A percentile compares a stretch with the other conserved stretches of the same genome.
Evolutionary conservation across 331 rosid species (phyloP).

Genomic region (Dryas integrifolia): DNA sequence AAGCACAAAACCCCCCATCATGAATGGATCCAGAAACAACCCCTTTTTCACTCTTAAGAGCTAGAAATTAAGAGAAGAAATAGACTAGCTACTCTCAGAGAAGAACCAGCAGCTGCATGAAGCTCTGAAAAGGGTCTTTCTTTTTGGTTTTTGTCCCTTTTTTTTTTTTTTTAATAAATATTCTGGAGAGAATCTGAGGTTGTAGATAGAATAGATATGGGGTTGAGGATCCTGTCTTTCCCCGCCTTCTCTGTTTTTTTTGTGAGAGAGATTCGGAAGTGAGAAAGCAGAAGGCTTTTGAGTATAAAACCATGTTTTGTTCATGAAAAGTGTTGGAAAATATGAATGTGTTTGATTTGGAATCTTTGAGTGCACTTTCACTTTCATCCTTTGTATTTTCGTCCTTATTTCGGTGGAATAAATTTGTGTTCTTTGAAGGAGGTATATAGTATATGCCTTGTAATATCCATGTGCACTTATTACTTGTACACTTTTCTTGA

Average conservation of each 20-base stretch:
- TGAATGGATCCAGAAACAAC: slow-evolving; percentile 8
- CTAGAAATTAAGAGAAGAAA: background rate
- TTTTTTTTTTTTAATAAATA: background rate
- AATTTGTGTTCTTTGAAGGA: background rate
- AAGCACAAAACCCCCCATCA: no score
- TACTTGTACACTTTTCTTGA: background rate
- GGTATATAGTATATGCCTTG: slow-evolving; percentile 6
- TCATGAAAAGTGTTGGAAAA: slow-evolving; percentile 11
- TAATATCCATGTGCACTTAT: background rate
- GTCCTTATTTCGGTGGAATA: background rate
- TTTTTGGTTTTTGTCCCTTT: background rate
- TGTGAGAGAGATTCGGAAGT: slow-evolving; percentile 28
- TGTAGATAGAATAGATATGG: slow-evolving; percentile 23
- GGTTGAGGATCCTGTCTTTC: slow-evolving; percentile 31
- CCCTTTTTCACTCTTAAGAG: slow-evolving; percentile 1
- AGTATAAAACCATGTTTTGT: slow-evolving; percentile 16
- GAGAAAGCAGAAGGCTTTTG: slow-evolving; percentile 26
- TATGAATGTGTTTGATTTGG: slow-evolving; percentile 13
- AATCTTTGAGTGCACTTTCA: background rate
- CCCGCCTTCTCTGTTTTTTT: slow-evolving; percentile 24
- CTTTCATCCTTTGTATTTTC: background rate
- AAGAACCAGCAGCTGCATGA: background rate
- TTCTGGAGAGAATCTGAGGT: slow-evolving; percentile 13
- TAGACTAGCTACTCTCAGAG: background rate
- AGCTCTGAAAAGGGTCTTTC: slow-evolving; percentile 11